phyloP scores from a whole-genome alignment of 805 yeast species.

The Tanozyma kutaoensis region DNA sequence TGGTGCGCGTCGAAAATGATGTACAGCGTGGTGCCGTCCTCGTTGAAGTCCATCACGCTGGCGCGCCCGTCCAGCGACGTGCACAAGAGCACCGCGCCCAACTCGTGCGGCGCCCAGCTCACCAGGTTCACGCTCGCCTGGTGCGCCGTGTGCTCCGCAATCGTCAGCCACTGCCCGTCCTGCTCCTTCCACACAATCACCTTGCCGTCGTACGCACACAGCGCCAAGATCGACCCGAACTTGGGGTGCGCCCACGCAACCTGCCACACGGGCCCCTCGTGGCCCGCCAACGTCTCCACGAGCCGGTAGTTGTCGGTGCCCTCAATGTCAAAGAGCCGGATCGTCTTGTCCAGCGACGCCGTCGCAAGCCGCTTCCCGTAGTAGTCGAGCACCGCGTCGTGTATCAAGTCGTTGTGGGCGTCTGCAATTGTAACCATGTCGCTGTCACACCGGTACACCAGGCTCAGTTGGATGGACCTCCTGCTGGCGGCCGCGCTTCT shows the following conservation, averaged over 20 bases:
- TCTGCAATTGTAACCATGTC: constrained; percentile 86
- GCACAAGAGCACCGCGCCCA: constrained; percentile 83
- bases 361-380: constrained; percentile 86
- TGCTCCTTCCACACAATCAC: constrained; percentile 88
- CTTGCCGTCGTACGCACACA: constrained; percentile 91
- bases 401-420: constrained; percentile 87
- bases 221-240: constrained; percentile 88
- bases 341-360: constrained; percentile 8
- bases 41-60: constrained; percentile 81
- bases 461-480: no score
- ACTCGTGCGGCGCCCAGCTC: constrained; percentile 95
- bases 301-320: constrained; percentile 22
- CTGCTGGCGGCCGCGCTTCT: constrained; percentile 2
- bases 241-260: constrained; percentile 98
- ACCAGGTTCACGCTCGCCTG: constrained; percentile 92
- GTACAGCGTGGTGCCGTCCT: constrained; percentile 69
- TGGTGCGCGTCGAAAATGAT: constrained; percentile 69
- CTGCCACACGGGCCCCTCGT: constrained; percentile 99
- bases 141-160: constrained; percentile 79
- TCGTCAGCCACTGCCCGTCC: constrained; percentile 72
- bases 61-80: constrained; percentile 90
- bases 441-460: no score
- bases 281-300: constrained; percentile 78
- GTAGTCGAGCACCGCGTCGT: constrained; percentile 94
- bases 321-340: constrained; percentile 10